Evolutionary conservation across 1,284 basidiomycete genomes (phyloP), one percentile per base, ranked within the genome.

Genomic region (Leccinum subspadiceum): DNA sequence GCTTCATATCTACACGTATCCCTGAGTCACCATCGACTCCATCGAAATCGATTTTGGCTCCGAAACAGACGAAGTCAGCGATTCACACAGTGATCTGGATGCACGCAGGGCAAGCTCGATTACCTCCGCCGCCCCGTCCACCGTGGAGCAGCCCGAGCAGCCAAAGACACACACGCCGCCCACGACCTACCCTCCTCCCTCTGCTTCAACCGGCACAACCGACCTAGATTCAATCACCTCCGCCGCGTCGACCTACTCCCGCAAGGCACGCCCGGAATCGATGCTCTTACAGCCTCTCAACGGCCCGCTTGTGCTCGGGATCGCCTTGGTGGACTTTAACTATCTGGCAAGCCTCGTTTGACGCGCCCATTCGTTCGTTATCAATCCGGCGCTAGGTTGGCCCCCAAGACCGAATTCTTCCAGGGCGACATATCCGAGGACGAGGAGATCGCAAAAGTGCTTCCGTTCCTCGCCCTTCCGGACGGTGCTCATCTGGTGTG

Each of bases 381-480:
- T 62, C 54, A 57, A 60, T 53, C 10, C 58, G 51, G 62, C 61
- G 68, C 61, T 66, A 94, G 92, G 89, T 96, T 57, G 95, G 95
- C 1, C 95, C 26, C 95, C 9, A 89, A 86, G 55, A 91, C 97
- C 62, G 94, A 98, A 73, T 97, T 90, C 73, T 78, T 81, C 58
- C 77, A 81, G 65, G 86, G 87, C 3, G 81, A 83, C 2, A 81
- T 96, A 48, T 86, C 89, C 62, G 84, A 91, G 35, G 88, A 96
- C 69, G 89, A 93, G 63, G 91, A 92, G 68, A 81, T 96, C 52
- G 78, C 81, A 41, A 89, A 89, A 69, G 87, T 94, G 48, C 79
- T 99, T 17, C 96, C 96, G 0, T 99, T 99, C 77, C 82, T 99
- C n/a, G 97, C 96, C 0, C 82, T 99, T 20, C 96, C 96, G 0